A percentile compares a stretch with the other conserved stretches of the same genome.
phyloP scores from a whole-genome alignment of 164 flowering plant genomes.

The Tinospora cordifolia region DNA sequence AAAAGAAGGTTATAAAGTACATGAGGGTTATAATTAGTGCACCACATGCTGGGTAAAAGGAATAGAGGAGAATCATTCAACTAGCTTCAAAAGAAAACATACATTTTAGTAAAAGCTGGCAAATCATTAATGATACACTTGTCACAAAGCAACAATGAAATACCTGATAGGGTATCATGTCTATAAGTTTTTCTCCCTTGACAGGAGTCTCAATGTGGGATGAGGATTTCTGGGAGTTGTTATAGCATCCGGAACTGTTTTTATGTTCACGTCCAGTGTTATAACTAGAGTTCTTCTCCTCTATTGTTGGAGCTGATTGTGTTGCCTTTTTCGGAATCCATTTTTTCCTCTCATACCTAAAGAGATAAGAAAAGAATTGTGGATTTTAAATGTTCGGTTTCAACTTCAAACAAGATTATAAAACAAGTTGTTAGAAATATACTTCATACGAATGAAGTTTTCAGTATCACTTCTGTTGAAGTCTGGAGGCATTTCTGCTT shows the following conservation, averaged over 20 bases:
- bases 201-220: constrained; percentile 7
- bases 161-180: constrained; percentile 15
- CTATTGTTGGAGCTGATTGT: constrained; percentile 18
- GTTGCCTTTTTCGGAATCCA: constrained; percentile 37
- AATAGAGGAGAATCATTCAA: neutral
- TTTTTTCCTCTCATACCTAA: constrained; percentile 51
- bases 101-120: neutral
- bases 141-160: neutral
- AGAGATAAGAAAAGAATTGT: neutral
- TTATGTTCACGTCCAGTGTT: neutral
- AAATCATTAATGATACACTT: neutral
- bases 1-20: neutral
- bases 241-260: neutral
- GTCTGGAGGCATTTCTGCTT: constrained; percentile 66
- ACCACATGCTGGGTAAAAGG: neutral
- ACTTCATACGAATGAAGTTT: constrained; percentile 66
- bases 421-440: constrained; percentile 14
- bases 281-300: constrained; percentile 16
- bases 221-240: constrained; percentile 1
- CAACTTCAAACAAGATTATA: neutral
- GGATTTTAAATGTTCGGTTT: neutral
- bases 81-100: neutral
- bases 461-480: constrained; percentile 54
- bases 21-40: neutral
- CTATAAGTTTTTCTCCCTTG: constrained; percentile 1